Conservation (phyloP, 1,139 yeast species). For the Candida frijolesensis region DNA sequence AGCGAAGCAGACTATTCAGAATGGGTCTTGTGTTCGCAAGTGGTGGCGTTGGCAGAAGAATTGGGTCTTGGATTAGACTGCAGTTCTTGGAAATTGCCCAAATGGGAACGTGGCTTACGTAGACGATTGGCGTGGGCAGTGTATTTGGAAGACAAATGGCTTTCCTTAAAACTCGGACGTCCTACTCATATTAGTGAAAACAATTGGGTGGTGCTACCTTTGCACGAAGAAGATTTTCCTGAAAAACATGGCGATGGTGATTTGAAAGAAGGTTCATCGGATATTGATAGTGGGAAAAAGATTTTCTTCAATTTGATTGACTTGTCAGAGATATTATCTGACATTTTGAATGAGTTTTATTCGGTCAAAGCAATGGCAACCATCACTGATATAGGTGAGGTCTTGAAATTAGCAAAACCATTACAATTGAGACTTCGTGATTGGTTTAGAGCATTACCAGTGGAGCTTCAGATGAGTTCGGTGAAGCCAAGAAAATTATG, state of each 20-base stretch:
- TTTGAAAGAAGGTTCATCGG: constrained; percentile 62
- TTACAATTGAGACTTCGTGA: constrained; percentile 73
- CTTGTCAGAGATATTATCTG: constrained; percentile 69
- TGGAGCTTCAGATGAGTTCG: constrained; percentile 64
- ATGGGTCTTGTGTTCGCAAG: constrained; percentile 87
- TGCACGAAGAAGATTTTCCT: constrained; percentile 75
- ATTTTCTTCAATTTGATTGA: constrained; percentile 72
- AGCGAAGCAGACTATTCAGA: constrained; percentile 52
- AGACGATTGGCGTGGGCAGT: constrained; percentile 93
- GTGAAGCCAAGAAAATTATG: constrained; percentile 63
- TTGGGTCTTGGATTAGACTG: constrained; percentile 86
- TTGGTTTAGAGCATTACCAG: constrained; percentile 85
- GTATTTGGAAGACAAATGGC: constrained; percentile 87
- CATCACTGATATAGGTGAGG: constrained; percentile 60
- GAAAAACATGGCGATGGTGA: constrained; percentile 63
- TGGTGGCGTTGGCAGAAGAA: constrained; percentile 83
- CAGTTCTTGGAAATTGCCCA: constrained; percentile 83
- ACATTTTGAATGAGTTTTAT: constrained; percentile 69
- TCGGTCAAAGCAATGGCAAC: constrained; percentile 66
- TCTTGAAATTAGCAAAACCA: constrained; percentile 79
- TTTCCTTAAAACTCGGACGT: constrained; percentile 71
- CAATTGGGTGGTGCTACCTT: constrained; percentile 69
- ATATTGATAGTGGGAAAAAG: constrained; percentile 71
- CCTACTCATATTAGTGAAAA: constrained; percentile 73
- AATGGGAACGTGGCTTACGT: constrained; percentile 88